Evolutionary conservation across 2,329 filamentous ascomycete genomes (phyloP), one percentile per base, ranked within the genome.

Genomic region (Sporothrix pseudoabietina): DNA sequence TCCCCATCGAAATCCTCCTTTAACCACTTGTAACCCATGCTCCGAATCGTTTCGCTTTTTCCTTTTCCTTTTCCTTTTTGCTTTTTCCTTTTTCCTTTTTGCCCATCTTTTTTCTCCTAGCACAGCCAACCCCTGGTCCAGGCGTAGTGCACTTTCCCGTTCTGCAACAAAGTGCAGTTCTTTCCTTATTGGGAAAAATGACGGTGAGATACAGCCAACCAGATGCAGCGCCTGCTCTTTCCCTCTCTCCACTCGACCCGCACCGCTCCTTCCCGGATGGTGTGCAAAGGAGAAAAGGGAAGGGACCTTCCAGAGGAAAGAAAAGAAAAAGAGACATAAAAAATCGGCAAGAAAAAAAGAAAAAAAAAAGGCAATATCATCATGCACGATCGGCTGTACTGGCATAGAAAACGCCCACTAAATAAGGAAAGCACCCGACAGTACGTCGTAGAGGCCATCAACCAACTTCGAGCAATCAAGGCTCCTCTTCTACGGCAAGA

Each of bases 201-300:
- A 55, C 26, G 22, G 16, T n/a, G 14, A 22, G 8, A 35, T 54
- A 26, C 44, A 68, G 47, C 65, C 44, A 68, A 47, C 39, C 61
- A 47, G 61, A 47, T 12, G 39, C 61, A 65, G 4, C 16, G 61
- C 61, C 39, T 22, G 61, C 35, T 14, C 55, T 19, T 30, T 35
- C 14, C 4, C 19, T 30, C 9, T 35, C 66, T 47, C 69, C 69
- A 71, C 69, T 52, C 39, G 69, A 71, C 69, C 69, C 55, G 69
- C 69, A 52, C 69, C 69, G 26, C 39, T 63, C 55, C 69, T 71
- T 63, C 69, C 69, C 69, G 69, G 54, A 49, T 52, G 69, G 69
- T 32, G 30, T 61, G 54, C 32, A 35, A 44, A 26, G 22, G 6
- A 41, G 39, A 49, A 19, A 52, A 9, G 30, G 12, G 26, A 26